A percentile compares a stretch with the other conserved stretches of the same genome.
Conservation (phyloP, 192 early-diverging fungal genomes). For the Coemansia nantahalensis region DNA sequence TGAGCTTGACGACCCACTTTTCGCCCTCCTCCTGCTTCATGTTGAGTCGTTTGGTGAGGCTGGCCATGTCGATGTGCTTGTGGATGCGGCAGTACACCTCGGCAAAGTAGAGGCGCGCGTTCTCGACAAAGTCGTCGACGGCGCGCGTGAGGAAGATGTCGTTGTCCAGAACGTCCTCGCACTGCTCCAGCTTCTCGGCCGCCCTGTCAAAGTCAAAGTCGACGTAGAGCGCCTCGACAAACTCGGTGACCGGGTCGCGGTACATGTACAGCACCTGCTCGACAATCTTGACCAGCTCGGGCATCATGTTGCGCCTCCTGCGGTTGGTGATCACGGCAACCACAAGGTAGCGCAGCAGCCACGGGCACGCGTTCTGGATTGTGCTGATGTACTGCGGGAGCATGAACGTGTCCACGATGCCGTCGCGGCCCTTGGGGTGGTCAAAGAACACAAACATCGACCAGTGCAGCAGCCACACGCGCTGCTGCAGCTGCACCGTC, state of each 20-base stretch:
- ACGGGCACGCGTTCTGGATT: slow-evolving; percentile 95
- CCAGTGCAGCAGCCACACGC: slow-evolving; percentile 95
- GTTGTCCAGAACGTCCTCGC: slow-evolving; percentile 79
- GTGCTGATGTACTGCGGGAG: slow-evolving; percentile 92
- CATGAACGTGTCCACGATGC: slow-evolving; percentile 90
- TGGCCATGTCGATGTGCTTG: slow-evolving; percentile 91
- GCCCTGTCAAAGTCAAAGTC: slow-evolving; percentile 95
- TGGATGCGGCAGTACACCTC: slow-evolving; percentile 98
- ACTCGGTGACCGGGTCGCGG: slow-evolving; percentile 91
- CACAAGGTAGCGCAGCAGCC: slow-evolving; percentile 94
- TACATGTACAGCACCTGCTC: slow-evolving; percentile 84
- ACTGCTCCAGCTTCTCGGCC: slow-evolving; percentile 81
- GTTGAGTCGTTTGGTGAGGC: slow-evolving; percentile 78
- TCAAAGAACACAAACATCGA: slow-evolving; percentile 98
- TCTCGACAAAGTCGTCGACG: slow-evolving; percentile 93
- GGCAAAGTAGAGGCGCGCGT: slow-evolving; percentile 89
- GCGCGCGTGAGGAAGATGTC: slow-evolving; percentile 91
- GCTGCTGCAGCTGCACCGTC: slow-evolving; percentile 89
- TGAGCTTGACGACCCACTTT: slow-evolving; percentile 98
- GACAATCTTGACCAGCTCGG: slow-evolving; percentile 87
- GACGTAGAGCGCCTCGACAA: slow-evolving; percentile 88
- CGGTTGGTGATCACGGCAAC: slow-evolving; percentile 91
- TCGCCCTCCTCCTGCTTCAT: slow-evolving; percentile 88
- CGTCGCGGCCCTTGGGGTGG: slow-evolving; percentile 94
- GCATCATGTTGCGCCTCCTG: slow-evolving; percentile 77